Conservation (phyloP, 768 basidiomycete genomes). For the Podaxis sp. region DNA sequence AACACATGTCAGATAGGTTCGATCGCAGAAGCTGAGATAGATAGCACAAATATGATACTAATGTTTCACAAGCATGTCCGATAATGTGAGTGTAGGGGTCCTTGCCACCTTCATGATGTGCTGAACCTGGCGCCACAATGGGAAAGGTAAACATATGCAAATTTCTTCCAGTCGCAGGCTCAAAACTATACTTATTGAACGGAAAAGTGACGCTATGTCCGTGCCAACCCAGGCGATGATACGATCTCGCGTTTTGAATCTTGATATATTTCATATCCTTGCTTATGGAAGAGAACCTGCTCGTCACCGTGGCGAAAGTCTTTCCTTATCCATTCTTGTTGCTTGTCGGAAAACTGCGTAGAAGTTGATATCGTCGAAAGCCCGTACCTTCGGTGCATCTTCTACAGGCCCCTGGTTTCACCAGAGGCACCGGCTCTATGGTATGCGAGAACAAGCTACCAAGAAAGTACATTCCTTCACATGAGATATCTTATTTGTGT, state of each 20-base stretch:
- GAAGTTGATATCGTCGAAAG: slow-evolving; percentile 3
- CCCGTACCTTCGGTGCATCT: neutral
- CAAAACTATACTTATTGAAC: neutral
- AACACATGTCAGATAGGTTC: neutral
- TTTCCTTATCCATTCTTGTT: neutral
- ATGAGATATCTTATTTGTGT: neutral
- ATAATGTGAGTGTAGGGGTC: too few species aligned
- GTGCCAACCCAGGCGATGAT: neutral
- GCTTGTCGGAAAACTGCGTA: neutral
- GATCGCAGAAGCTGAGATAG: neutral
- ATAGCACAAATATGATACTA: neutral
- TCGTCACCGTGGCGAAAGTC: neutral
- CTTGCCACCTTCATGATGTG: neutral
- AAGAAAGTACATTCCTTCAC: neutral
- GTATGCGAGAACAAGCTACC: neutral
- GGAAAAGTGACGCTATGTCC: too few species aligned
- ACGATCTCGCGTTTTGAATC: neutral
- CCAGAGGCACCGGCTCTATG: neutral
- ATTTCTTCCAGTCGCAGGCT: neutral
- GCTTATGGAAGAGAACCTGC: neutral
- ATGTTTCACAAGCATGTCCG: neutral
- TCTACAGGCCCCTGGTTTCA: neutral
- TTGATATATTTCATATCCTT: neutral
- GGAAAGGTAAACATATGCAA: neutral
- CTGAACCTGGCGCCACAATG: neutral